Evolutionary conservation across 2,329 filamentous ascomycete genomes (phyloP).

Genomic region (Fusarium tupiense): DNA sequence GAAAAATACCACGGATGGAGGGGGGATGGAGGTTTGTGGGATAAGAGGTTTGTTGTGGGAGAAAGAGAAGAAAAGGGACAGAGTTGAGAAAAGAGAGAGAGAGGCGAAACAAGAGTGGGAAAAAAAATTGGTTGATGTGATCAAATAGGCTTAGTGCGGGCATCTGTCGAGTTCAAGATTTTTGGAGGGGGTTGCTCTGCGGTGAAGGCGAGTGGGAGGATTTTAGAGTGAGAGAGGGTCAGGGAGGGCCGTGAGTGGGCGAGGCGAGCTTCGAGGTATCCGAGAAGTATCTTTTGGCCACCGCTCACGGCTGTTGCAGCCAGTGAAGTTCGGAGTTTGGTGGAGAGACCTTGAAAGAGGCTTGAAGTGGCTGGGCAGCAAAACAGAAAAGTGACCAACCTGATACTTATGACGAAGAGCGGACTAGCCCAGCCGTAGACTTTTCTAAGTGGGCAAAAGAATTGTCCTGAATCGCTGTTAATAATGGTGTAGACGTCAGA

Average conservation of each 20-base stretch:
- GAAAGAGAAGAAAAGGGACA: slow-evolving; percentile 47
- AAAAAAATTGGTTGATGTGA: slow-evolving; percentile 50
- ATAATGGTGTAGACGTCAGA: slow-evolving; percentile 13
- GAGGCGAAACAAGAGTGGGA: slow-evolving; percentile 48
- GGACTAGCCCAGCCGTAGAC: slow-evolving; percentile 8
- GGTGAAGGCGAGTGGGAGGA: slow-evolving; percentile 38
- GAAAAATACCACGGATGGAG: slow-evolving; percentile 45
- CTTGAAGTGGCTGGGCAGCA: slow-evolving; percentile 37
- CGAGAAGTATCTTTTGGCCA: slow-evolving; percentile 41
- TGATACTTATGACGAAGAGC: slow-evolving; percentile 31
- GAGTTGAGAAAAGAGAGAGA: slow-evolving; percentile 41
- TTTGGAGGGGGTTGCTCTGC: slow-evolving; percentile 41
- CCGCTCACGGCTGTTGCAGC: slow-evolving; percentile 26
- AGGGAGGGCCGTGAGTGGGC: slow-evolving; percentile 44
- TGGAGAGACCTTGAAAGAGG: slow-evolving; percentile 7
- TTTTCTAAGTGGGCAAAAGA: slow-evolving; percentile 18
- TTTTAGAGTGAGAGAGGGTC: slow-evolving; percentile 38
- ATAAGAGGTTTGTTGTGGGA: slow-evolving; percentile 48
- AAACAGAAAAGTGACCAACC: slow-evolving; percentile 17
- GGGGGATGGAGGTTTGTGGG: slow-evolving; percentile 46
- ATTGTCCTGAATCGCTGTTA: slow-evolving; percentile 25
- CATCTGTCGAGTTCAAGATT: slow-evolving; percentile 38
- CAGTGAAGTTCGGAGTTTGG: slow-evolving; percentile 30
- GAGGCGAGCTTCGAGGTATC: slow-evolving; percentile 27
- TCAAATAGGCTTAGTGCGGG: slow-evolving; percentile 46